Conservation (phyloP, 2,329 filamentous ascomycete species). For the Hymenoscyphus salicellus region DNA sequence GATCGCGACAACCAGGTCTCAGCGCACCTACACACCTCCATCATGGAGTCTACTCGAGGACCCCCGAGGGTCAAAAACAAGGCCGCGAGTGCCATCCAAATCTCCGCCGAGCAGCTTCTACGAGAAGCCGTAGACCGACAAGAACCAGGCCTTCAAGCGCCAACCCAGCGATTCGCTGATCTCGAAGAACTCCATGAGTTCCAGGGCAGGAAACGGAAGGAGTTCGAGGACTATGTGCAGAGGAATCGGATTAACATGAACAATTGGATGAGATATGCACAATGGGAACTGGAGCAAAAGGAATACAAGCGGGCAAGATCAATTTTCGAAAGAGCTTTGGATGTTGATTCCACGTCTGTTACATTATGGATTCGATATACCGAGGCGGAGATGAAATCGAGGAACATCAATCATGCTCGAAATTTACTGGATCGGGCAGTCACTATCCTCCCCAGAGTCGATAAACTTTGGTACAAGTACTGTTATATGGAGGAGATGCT, state of each 20-base stretch:
- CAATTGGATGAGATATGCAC: constrained; percentile 97
- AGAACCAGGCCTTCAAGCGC: constrained; percentile 81
- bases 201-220: constrained; percentile 91
- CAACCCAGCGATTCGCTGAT: constrained; percentile 91
- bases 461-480: constrained; percentile 99
- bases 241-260: constrained; percentile 94
- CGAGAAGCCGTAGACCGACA: constrained; percentile 96
- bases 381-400: constrained; percentile 90
- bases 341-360: constrained; percentile 84
- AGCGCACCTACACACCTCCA: constrained; percentile 32
- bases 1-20: constrained; percentile 8
- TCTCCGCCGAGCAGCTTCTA: constrained; percentile 94
- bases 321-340: constrained; percentile 90
- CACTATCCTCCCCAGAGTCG: constrained; percentile 81
- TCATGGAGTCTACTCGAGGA: constrained; percentile 86
- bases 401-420: constrained; percentile 94
- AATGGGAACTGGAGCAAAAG: constrained; percentile 97
- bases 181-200: constrained; percentile 97
- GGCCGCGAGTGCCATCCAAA: constrained; percentile 84
- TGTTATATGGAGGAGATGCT: constrained; percentile 98
- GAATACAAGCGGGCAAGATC: constrained; percentile 89
- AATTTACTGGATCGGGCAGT: constrained; percentile 95
- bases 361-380: constrained; percentile 90
- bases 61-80: constrained; percentile 99
- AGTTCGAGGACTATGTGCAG: constrained; percentile 96